Evolutionary conservation across 2,329 filamentous ascomycete species (phyloP), one percentile per base, ranked within the genome.

Genomic region (Fusarium begoniae): DNA sequence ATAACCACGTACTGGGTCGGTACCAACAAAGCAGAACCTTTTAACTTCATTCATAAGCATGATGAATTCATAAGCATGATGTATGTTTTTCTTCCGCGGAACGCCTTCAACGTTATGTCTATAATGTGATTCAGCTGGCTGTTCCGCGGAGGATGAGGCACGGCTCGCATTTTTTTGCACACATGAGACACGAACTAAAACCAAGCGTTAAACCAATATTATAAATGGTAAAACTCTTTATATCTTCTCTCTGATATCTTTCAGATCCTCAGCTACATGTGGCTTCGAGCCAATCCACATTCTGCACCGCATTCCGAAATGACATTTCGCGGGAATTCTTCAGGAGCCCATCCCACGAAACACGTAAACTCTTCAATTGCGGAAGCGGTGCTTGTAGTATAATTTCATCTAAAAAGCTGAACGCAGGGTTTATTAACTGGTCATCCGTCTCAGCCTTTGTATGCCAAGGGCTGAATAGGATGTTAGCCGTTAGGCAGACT

Each of bases 401-500:
- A 4, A 66, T 66, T 2, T 66, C 35, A 2, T 26, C 35, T 6
- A 68, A 22, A 4, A 68, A 59, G 0, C 6, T 37, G 3, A 53
- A 45, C 0, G 65, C 55, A 8, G 32, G 24, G 4, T 17, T 18
- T 4, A 47, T 32, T 28, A 68, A 20, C 4, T 9, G 22, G 17
- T 41, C 26, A 12, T 68, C 65, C 0, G 26, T 13, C 3, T 60
- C 53, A 15, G 14, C 2, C 4, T 17, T 37, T 14, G 8, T 20
- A 7, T 68, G 44, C 15, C 13, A 37, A 10, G 63, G 62, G 13
- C 53, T 51, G 26, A 67, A 67, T 1, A 68, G 44, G 9, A 4
- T 54, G 3, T 67, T 68, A 10, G 65, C 65, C 2, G 64, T 54
- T 3, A 68, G 11, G 12, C 65, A 68, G 3, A 68, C 53, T 3